phyloP scores from a whole-genome alignment of 495 filamentous ascomycete species.

The Hypoxylon lienhwacheense region DNA sequence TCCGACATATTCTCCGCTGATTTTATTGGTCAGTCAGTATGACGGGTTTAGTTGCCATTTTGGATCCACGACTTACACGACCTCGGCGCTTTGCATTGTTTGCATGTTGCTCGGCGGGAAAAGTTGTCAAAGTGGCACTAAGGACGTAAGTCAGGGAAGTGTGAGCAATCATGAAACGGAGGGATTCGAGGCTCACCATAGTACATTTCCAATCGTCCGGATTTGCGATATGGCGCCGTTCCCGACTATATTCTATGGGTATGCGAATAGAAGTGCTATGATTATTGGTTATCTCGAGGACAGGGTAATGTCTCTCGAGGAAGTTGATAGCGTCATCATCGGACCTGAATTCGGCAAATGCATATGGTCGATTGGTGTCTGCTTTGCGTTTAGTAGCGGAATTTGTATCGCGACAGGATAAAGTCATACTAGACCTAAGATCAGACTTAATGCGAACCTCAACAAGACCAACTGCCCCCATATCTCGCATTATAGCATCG shows the following conservation, averaged over 20 bases:
- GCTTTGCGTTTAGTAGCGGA: conserved; percentile 55
- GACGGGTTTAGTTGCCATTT: neutral
- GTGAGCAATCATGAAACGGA: neutral
- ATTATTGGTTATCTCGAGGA: conserved; percentile 56
- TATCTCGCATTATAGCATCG: conserved; percentile 33
- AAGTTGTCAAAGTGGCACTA: conserved; percentile 78
- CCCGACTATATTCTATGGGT: conserved; percentile 40
- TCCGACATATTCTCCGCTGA: conserved; percentile 37
- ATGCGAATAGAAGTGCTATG: conserved; percentile 27
- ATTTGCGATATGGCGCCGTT: conserved; percentile 39
- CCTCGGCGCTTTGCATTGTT: conserved; percentile 70
- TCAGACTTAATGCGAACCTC: conserved; percentile 40
- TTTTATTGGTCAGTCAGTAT: conserved; percentile 8
- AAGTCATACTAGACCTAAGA: conserved; percentile 29
- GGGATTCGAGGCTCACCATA: conserved; percentile 54
- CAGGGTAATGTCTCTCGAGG: conserved; percentile 65
- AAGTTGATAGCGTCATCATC: conserved; percentile 65
- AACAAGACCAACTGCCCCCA: conserved; percentile 34
- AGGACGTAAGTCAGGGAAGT: conserved; percentile 17
- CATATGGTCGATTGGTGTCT: conserved; percentile 69
- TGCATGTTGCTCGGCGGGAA: conserved; percentile 68
- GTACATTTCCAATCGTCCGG: conserved; percentile 75
- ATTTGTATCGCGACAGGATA: neutral
- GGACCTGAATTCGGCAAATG: conserved; percentile 66
- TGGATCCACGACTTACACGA: conserved; percentile 57